phyloP scores from a whole-genome alignment of 2,329 filamentous ascomycete species.

The Rhynchosporium graminicola region DNA sequence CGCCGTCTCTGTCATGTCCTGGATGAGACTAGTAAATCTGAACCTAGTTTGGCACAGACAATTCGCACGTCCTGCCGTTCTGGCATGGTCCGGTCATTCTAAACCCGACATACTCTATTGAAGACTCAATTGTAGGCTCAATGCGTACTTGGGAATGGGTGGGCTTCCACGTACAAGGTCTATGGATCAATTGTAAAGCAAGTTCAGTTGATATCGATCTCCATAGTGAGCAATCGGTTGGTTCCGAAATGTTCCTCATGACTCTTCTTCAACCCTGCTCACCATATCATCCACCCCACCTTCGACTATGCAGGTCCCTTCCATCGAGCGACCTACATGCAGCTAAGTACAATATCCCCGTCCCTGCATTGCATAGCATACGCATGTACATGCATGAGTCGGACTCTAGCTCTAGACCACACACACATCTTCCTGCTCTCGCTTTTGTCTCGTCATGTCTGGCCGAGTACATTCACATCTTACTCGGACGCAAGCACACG shows the following conservation, averaged over 20 bases:
- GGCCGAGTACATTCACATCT: neutral
- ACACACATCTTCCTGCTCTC: conserved; percentile 4
- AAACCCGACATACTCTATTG: neutral
- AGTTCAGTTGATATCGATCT: neutral
- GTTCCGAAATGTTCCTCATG: conserved; percentile 1
- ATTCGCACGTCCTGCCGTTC: conserved; percentile 9
- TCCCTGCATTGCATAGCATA: conserved; percentile 5
- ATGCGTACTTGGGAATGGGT: neutral
- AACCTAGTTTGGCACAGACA: conserved; percentile 4
- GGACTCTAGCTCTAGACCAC: neutral
- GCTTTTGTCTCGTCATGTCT: neutral
- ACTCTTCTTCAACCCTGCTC: neutral
- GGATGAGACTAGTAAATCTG: neutral
- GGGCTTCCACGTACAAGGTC: too few species aligned
- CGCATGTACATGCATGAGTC: conserved; percentile 15
- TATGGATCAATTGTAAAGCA: too few species aligned
- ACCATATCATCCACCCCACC: neutral
- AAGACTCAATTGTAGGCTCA: neutral
- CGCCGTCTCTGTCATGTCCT: neutral
- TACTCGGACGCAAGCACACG: neutral
- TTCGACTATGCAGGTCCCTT: conserved; percentile 21
- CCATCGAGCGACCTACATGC: conserved; percentile 19
- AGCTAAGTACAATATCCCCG: neutral
- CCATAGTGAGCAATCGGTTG: neutral
- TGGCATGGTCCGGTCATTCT: neutral